Base-by-base conservation (phyloP, 1,284 basidiomycete genomes). In the Trametes pubescens region DNA sequence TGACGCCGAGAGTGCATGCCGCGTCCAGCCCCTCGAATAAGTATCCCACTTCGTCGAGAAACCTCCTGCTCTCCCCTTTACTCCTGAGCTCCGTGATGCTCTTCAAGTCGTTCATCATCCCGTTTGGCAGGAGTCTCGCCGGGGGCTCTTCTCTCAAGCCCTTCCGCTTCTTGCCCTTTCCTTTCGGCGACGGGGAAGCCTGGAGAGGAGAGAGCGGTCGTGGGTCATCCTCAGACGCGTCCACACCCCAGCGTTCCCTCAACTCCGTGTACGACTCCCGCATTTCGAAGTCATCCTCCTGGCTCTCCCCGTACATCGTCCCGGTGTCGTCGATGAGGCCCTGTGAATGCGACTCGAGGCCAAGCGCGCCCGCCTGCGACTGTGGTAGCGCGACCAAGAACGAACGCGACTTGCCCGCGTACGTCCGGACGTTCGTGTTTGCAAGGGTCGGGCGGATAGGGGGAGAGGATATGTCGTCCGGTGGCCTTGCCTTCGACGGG, bases 11-110 rank as follows among this genome's bases (percentile, higher is more conserved):
- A 5, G 81, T 78, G 16, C 81, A 82, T 14, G 78, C 79, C 4
- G 76, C 72, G 29, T 86, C 85, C 73, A 94, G 82, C 1, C 92
- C 91, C 73, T 94, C 92, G 60, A 93, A 89, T 3, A 94, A 76
- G 76, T 93, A 94, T 0, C 91, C 92, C 2, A 92, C 83, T 70
- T 93, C 92, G 64, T 94, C 92, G 51, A 92, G 73, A 70, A 94
- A 94, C 21, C 91, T 79, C 65, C 92, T 80, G 57, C 82, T 87
- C 75, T 94, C 91, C n/a, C 92, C 92, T 72, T 90, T 91, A 69
- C 84, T 89, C 59, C 91, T 79, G 40, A 94, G 78, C 68, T 94
- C 92, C 0, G 89, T 90, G 53, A 93, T 91, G 65, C 90, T 93
- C 73, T 89, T 91, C 53, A 93, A 72, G 57, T 91, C 89, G 69